phyloP scores from a whole-genome alignment of 2,329 filamentous ascomycete genomes.

The Blumeriella jaapii region DNA sequence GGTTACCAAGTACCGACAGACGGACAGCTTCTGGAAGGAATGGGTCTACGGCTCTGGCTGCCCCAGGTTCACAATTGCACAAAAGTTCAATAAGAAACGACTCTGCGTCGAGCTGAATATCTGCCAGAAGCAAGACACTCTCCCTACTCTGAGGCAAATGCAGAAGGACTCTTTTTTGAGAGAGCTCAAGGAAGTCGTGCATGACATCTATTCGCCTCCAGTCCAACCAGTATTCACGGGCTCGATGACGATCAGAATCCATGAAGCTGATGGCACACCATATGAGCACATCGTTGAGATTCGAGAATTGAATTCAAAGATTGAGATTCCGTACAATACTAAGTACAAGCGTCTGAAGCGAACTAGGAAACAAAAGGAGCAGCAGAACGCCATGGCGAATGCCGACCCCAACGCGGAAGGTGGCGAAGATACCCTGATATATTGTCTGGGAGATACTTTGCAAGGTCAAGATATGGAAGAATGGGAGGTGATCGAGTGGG shows the following conservation, averaged over 20 bases:
- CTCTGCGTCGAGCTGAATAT: slow-evolving; percentile 88
- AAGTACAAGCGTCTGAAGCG: slow-evolving; percentile 97
- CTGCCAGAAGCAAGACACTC: slow-evolving; percentile 52
- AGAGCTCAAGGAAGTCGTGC: slow-evolving; percentile 68
- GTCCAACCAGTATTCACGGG: slow-evolving; percentile 80
- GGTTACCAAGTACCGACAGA: slow-evolving; percentile 63
- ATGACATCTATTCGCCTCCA: slow-evolving; percentile 55
- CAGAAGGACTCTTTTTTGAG: slow-evolving; percentile 69
- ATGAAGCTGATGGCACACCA: slow-evolving; percentile 94
- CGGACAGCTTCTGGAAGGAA: slow-evolving; percentile 87
- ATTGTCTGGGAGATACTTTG: slow-evolving; percentile 85
- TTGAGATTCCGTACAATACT: slow-evolving; percentile 96
- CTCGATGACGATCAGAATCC: slow-evolving; percentile 94
- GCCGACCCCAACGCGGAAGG: slow-evolving; percentile 52
- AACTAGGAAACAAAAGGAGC: slow-evolving; percentile 71
- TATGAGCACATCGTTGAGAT: slow-evolving; percentile 98
- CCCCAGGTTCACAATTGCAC: slow-evolving; percentile 73
- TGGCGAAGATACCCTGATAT: slow-evolving; percentile 73
- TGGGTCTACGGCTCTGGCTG: slow-evolving; percentile 87
- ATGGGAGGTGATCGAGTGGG: slow-evolving; percentile 85
- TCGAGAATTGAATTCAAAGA: slow-evolving; percentile 70
- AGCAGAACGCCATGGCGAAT: slow-evolving; percentile 50
- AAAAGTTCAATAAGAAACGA: slow-evolving; percentile 96
- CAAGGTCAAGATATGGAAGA: slow-evolving; percentile 71
- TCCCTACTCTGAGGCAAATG: slow-evolving; percentile 38